Evolutionary conservation across 108 stramenopile genomes (phyloP).

Genomic region (Discostella stelligeroides): DNA sequence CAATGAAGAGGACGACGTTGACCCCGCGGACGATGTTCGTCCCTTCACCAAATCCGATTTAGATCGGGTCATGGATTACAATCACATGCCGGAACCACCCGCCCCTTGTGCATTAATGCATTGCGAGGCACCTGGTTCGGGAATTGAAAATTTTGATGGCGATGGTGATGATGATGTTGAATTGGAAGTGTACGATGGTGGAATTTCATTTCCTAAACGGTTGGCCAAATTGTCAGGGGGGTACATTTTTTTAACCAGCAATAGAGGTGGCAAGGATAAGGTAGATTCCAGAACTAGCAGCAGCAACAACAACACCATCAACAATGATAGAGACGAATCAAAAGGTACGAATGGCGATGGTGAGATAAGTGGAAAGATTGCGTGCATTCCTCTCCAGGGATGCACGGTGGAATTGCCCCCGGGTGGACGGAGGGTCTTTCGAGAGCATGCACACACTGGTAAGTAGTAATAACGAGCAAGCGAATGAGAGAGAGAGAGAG

Average conservation of each 20-base stretch:
- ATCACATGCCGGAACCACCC: slow-evolving; percentile 63
- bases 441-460: slow-evolving; percentile 80
- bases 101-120: slow-evolving; percentile 69
- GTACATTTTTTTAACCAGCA: slow-evolving; percentile 71
- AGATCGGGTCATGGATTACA: slow-evolving; percentile 77
- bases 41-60: slow-evolving; percentile 52
- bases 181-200: slow-evolving; percentile 40
- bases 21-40: slow-evolving; percentile 6
- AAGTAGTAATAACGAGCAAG: background rate
- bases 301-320: too few relatives aligned
- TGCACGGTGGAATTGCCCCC: slow-evolving; percentile 74
- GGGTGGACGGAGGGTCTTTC: slow-evolving; percentile 85
- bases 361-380: slow-evolving; percentile 56
- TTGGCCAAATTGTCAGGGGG: slow-evolving; percentile 65
- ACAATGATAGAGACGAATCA: too few relatives aligned
- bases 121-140: slow-evolving; percentile 42
- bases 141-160: slow-evolving; percentile 29
- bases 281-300: slow-evolving; percentile 28
- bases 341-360: too few relatives aligned
- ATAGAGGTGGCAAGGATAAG: slow-evolving; percentile 21
- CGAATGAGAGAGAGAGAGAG: too few relatives aligned
- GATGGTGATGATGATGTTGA: slow-evolving; percentile 42
- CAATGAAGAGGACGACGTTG: slow-evolving; percentile 2
- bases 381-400: slow-evolving; percentile 72
- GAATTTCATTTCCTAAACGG: slow-evolving; percentile 65